Evolutionary conservation across 768 basidiomycete species (phyloP).

Genomic region (Suillus fuscotomentosus): DNA sequence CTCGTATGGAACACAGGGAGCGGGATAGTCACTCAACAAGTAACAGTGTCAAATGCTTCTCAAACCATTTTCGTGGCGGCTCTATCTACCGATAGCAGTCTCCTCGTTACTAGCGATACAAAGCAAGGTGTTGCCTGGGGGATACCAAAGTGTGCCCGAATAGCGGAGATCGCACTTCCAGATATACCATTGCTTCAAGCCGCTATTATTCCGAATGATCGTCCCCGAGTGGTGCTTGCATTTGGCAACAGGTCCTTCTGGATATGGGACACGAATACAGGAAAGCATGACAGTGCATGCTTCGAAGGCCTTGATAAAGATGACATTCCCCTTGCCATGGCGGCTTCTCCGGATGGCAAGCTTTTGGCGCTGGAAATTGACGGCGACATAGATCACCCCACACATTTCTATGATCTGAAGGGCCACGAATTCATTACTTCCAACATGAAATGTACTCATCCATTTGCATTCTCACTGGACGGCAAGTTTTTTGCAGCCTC

Average conservation of each 20-base stretch:
- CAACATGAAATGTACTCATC: not conserved
- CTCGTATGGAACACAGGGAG: not conserved
- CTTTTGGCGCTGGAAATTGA: not conserved
- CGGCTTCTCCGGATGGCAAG: not conserved
- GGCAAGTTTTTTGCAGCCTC: not conserved
- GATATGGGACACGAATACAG: not conserved
- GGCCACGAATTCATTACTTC: not conserved
- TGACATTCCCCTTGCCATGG: not conserved
- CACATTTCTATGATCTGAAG: not conserved
- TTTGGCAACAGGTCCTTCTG: constrained; percentile 2
- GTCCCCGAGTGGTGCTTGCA: not conserved
- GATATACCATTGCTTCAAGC: constrained; percentile 1
- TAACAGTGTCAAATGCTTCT: not conserved
- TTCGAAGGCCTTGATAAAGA: not conserved
- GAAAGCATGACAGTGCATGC: not conserved
- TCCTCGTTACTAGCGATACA: not conserved
- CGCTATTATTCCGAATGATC: not conserved
- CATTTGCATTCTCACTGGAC: not conserved
- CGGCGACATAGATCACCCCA: not conserved
- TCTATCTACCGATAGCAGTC: not conserved
- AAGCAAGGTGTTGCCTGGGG: not conserved
- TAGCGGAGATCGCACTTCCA: not conserved
- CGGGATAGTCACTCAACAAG: not conserved
- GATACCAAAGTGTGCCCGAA: not conserved
- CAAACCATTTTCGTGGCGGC: not conserved